Evolutionary conservation across 257 asterid genomes (phyloP), one percentile per base, ranked within the genome.

Genomic region (Ballota nigra): DNA sequence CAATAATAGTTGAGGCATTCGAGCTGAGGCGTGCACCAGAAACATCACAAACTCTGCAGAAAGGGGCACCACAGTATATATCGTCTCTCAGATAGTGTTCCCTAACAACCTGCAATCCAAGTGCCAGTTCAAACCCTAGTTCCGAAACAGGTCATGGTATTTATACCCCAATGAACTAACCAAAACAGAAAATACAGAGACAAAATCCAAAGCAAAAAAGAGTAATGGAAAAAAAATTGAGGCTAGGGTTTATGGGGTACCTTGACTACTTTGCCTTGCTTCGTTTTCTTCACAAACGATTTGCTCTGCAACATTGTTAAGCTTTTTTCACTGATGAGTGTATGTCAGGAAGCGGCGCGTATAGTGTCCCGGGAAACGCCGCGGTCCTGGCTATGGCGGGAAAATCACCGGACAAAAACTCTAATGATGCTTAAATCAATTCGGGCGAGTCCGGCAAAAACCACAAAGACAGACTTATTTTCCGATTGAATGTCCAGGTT

Each of bases 11-110:
- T 12, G 88, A 78, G 41, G 86, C 74, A 58, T 83, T 56, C 20
- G 87, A 75, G 29, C 87, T 74, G 61, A 95, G 87, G 47, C 88
- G 83, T 8, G 98, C 83, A 1, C 78, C 78, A 4, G 89, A 73
- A 62, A 80, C 79, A 51, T 87, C 85, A 43, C 99, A 95, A 1
- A 66, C 78, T 61, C 83, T 87, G 84, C 99, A 95, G 51, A 88
- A 86, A 4, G 94, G 86, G 15, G 89, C 96, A 26, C 99, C 98
- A n/a, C 99, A 95, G 22, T 82, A 88, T 49, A 95, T 88, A 69
- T 95, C 99, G 77, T 95, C 99, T 68, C 99, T 81, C 69, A 95
- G 74, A 69, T 95, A 95, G 75, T 92, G 98, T 71, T 95, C 99
- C 38, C 97, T 83, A 55, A 95, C 97, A 31, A 84, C 93, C 98